Percentiles rank a stretch among this genome's conserved stretches.
Conservation (phyloP, 1,139 yeast species). For the Yamadazyma triangularis region DNA sequence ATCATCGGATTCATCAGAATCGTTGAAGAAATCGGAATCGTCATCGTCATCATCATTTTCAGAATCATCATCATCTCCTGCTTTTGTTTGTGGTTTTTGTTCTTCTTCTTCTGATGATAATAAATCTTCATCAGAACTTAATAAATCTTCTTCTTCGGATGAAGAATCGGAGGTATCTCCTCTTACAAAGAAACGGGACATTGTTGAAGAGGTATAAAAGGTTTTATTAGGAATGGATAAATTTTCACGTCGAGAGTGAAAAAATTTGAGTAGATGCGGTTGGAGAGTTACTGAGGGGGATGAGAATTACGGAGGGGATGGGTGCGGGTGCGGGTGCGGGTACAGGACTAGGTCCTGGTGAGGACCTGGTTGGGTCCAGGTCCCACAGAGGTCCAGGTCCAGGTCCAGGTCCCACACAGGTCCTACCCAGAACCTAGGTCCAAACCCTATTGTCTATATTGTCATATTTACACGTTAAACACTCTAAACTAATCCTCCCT, state of each 20-base stretch:
- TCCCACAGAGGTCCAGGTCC: no score
- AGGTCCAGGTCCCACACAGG: no score
- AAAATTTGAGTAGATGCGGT: background rate
- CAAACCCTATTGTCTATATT: no score
- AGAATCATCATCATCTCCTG: background rate
- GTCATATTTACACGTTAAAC: no score
- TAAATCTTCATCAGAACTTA: conserved; percentile 57
- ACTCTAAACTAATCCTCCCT: no score
- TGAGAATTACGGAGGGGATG: background rate
- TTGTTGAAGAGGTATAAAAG: conserved; percentile 13
- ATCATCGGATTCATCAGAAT: conserved; percentile 30
- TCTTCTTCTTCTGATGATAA: conserved; percentile 45
- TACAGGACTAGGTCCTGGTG: no score
- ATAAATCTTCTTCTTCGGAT: conserved; percentile 64
- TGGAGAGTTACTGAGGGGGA: background rate
- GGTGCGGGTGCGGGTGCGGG: no score
- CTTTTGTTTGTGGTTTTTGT: conserved; percentile 2
- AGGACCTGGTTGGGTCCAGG: no score
- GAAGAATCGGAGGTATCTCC: conserved; percentile 57
- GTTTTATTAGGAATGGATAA: no score
- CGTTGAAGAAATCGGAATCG: conserved; percentile 17
- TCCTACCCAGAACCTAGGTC: no score
- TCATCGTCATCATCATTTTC: conserved; percentile 32
- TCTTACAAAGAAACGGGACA: conserved; percentile 78
- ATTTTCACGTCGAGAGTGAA: no score